Evolutionary conservation across 73 alveolate genomes (phyloP).

Genomic region (Tetrahymena elliotti): DNA sequence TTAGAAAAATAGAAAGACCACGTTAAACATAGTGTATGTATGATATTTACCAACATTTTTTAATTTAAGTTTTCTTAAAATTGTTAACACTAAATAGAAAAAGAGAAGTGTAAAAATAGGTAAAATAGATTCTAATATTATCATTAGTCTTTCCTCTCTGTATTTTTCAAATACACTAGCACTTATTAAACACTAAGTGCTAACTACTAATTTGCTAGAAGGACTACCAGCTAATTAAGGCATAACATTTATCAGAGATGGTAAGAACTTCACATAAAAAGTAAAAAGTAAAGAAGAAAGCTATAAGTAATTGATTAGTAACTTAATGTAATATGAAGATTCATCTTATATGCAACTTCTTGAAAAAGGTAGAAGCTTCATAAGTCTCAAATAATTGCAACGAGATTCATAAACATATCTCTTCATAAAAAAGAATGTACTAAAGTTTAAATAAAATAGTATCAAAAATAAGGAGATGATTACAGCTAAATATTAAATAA

Average conservation of each 20-base stretch:
- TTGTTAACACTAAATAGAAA: neutral
- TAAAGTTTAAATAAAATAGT: neutral
- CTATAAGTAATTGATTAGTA: neutral
- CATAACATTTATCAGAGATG: neutral
- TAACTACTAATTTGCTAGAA: neutral
- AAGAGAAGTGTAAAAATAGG: neutral
- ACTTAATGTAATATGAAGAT: neutral
- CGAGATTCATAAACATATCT: neutral
- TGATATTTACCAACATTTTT: neutral
- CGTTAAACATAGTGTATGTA: neutral
- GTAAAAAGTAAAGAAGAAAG: neutral
- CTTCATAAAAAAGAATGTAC: neutral
- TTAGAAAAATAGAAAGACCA: neutral
- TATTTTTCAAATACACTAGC: neutral
- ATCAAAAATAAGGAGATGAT: neutral
- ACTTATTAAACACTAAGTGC: neutral
- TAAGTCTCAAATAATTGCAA: neutral
- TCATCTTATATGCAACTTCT: neutral
- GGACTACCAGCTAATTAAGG: neutral
- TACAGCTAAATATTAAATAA: neutral
- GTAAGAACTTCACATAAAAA: neutral
- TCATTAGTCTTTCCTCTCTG: neutral
- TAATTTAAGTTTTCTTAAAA: neutral
- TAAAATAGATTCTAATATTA: neutral
- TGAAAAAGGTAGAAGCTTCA: neutral